Conservation (phyloP, 1,284 basidiomycete genomes). For the Fomitiporia mediterranea region DNA sequence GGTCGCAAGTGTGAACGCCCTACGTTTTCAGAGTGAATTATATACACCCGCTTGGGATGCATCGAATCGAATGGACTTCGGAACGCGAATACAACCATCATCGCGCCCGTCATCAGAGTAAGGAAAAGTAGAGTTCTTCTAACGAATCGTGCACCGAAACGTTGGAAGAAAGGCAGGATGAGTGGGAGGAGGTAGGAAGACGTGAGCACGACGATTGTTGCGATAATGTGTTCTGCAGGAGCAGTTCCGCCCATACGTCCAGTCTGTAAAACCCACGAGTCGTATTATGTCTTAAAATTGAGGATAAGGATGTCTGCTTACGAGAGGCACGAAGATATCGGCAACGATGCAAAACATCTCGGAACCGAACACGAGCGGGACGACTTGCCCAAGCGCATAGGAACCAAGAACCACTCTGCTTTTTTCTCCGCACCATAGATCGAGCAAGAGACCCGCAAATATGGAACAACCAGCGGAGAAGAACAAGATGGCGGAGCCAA, state of each 20-base stretch:
- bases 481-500: constrained; percentile 69
- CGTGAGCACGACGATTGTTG: constrained; percentile 61
- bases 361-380: constrained; percentile 64
- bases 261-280: constrained; percentile 40
- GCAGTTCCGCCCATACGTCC: constrained; percentile 73
- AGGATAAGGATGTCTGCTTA: constrained; percentile 33
- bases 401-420: constrained; percentile 49
- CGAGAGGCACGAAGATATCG: constrained; percentile 91
- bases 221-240: constrained; percentile 88
- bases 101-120: constrained; percentile 42
- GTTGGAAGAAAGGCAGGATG: constrained; percentile 68
- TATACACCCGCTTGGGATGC: constrained; percentile 87
- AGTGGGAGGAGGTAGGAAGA: constrained; percentile 64
- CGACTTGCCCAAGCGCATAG: constrained; percentile 61
- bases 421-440: constrained; percentile 25
- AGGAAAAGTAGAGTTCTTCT: constrained; percentile 44
- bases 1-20: constrained; percentile 26
- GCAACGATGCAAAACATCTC: constrained; percentile 69
- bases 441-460: constrained; percentile 45
- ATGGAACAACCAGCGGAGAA: constrained; percentile 55
- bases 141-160: constrained; percentile 55
- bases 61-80: constrained; percentile 72
- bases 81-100: constrained; percentile 59
- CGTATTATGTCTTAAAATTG: too few species aligned
- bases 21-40: constrained; percentile 87